phyloP scores from a whole-genome alignment of 306 rosid species.

The Chamaecrista fasciculata region DNA sequence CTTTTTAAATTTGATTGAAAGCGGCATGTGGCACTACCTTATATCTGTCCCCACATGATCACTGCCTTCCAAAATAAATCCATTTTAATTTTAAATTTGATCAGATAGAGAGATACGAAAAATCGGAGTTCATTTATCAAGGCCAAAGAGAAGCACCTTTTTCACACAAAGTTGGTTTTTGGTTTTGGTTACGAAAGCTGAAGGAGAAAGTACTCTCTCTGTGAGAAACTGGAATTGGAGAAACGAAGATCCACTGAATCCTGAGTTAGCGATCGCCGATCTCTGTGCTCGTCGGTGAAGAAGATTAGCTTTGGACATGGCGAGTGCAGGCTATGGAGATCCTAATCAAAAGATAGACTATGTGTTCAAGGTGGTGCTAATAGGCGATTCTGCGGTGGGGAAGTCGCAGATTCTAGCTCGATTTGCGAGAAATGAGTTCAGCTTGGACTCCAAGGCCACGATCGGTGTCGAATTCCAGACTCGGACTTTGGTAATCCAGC shows the following conservation, averaged over 20 bases:
- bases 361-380: conserved; percentile 94
- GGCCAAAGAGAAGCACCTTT: conserved; percentile 2
- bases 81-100: background rate
- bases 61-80: background rate
- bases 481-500: conserved; percentile 74
- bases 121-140: background rate
- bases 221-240: background rate
- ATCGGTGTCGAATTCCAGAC: conserved; percentile 99
- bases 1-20: background rate
- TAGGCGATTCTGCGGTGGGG: conserved; percentile 98
- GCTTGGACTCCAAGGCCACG: conserved; percentile 92
- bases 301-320: conserved; percentile 44
- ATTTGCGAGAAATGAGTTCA: conserved; percentile 95
- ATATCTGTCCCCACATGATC: background rate
- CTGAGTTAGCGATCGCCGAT: background rate
- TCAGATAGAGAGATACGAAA: background rate
- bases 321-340: conserved; percentile 78
- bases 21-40: too few relatives aligned
- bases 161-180: background rate
- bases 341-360: conserved; percentile 88
- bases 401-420: conserved; percentile 93
- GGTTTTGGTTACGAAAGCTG: conserved; percentile 26
- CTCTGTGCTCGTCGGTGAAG: background rate
- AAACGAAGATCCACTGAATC: background rate
- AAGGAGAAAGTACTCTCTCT: background rate